These are phyloP conservation scores for Lodderomyces orthopsilosis DNA, from an alignment of 1,139 yeast species.

Conservation along the genomic window DNA sequence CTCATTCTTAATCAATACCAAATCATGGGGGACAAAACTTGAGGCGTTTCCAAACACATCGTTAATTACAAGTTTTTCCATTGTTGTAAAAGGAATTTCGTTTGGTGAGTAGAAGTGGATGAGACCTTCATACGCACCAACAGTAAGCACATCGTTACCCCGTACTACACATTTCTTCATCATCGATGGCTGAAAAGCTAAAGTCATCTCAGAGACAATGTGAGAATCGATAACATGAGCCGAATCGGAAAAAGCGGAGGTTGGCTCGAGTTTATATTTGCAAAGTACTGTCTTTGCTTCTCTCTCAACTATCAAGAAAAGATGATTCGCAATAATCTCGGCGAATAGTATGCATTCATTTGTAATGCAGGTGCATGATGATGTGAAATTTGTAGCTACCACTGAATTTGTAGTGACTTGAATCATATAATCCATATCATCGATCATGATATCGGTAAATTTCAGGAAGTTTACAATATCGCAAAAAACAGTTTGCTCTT, in stretches of 20 bases:
- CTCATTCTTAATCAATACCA: slow-evolving; percentile 8
- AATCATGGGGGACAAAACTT: slow-evolving; percentile 21
- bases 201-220: not conserved
- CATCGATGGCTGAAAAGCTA: slow-evolving; percentile 20
- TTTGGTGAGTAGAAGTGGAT: slow-evolving; percentile 10
- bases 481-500: slow-evolving; percentile 16
- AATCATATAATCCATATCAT: slow-evolving; percentile 15
- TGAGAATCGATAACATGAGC: not conserved
- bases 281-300: not conserved
- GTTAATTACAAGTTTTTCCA: not conserved
- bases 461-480: slow-evolving; percentile 7
- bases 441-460: not conserved
- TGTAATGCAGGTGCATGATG: slow-evolving; percentile 5
- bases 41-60: not conserved
- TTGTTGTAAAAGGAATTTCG: not conserved
- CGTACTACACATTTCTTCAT: slow-evolving; percentile 13
- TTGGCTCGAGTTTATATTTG: slow-evolving; percentile 2
- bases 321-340: slow-evolving; percentile 13
- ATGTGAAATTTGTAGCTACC: slow-evolving; percentile 6
- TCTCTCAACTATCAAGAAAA: slow-evolving; percentile 18
- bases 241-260: not conserved
- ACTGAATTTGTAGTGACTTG: slow-evolving; percentile 32
- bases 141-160: slow-evolving; percentile 7
- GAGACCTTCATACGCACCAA: slow-evolving; percentile 24
- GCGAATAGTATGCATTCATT: slow-evolving; percentile 17